These are phyloP conservation scores for Ophioceras dolichostomum DNA, from an alignment of 2,329 filamentous ascomycete genomes.

Conservation along the genomic window DNA sequence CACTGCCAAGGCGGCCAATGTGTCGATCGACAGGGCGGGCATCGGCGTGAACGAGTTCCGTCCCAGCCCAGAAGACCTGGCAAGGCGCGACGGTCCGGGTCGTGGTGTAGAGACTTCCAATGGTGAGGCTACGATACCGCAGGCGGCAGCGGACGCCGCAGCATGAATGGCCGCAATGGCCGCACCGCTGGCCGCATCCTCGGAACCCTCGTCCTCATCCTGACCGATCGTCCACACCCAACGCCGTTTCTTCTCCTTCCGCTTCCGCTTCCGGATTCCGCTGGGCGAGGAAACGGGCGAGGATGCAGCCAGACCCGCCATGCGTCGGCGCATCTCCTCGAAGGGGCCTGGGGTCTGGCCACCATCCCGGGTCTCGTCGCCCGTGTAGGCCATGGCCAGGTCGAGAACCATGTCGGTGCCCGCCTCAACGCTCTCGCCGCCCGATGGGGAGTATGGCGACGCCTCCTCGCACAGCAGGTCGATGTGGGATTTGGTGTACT, in stretches of 20 bases:
- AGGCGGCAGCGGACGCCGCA: not conserved
- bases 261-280: constrained; percentile 36
- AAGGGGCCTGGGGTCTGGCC: constrained; percentile 51
- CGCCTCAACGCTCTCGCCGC: constrained; percentile 9
- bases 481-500: constrained; percentile 50
- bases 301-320: constrained; percentile 33
- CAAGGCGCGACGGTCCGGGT: too few species aligned
- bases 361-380: constrained; percentile 44
- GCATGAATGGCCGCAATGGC: constrained; percentile 5
- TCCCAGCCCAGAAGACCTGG: too few species aligned
- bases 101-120: too few species aligned
- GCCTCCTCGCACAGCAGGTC: constrained; percentile 48
- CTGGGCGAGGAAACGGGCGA: constrained; percentile 27
- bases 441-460: constrained; percentile 32
- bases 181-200: constrained; percentile 21
- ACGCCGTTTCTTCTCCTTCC: constrained; percentile 49
- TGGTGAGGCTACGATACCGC: not conserved
- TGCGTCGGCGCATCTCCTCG: constrained; percentile 47
- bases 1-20: not conserved
- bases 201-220: constrained; percentile 30
- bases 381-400: constrained; percentile 35
- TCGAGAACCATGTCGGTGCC: constrained; percentile 23
- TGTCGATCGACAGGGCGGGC: not conserved
- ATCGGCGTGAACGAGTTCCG: not conserved
- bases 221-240: constrained; percentile 57